Conservation (phyloP, 1,139 yeast genomes). For the Yamadazyma taylorii region DNA sequence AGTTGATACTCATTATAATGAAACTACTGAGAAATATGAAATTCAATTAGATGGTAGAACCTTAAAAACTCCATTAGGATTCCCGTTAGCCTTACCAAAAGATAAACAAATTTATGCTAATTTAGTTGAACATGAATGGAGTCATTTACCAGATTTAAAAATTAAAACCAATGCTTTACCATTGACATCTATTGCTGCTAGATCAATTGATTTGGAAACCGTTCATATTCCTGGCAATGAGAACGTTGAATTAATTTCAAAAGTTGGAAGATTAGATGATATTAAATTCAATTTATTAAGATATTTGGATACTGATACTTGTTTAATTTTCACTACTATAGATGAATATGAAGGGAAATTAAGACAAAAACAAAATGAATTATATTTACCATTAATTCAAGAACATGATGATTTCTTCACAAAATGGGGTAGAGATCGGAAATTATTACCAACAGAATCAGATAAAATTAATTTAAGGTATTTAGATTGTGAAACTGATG, state of each 20-base stretch:
- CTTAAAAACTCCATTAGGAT: conserved; percentile 82
- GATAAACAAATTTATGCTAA: conserved; percentile 65
- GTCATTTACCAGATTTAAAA: conserved; percentile 64
- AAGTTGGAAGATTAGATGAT: conserved; percentile 59
- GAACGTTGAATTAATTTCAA: conserved; percentile 46
- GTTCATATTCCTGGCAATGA: conserved; percentile 16
- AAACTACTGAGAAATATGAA: conserved; percentile 33
- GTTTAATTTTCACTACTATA: conserved; percentile 80
- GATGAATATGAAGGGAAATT: conserved; percentile 82
- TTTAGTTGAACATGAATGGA: conserved; percentile 87
- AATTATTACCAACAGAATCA: conserved; percentile 30
- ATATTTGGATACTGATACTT: conserved; percentile 90
- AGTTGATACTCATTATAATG: conserved; percentile 49
- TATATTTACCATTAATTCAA: conserved; percentile 70
- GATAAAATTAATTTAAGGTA: conserved; percentile 42
- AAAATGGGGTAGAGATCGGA: conserved; percentile 26
- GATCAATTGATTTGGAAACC: conserved; percentile 72
- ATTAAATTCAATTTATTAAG: conserved; percentile 62
- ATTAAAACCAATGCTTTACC: conserved; percentile 83
- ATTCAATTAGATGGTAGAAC: conserved; percentile 74
- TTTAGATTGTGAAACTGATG: conserved; percentile 79
- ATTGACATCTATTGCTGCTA: conserved; percentile 78
- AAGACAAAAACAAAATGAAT: conserved; percentile 71
- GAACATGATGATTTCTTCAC: conserved; percentile 66
- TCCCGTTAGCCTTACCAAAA: conserved; percentile 63